Base-by-base conservation (phyloP, 257 asterid species). In the Lycium barbarum region DNA sequence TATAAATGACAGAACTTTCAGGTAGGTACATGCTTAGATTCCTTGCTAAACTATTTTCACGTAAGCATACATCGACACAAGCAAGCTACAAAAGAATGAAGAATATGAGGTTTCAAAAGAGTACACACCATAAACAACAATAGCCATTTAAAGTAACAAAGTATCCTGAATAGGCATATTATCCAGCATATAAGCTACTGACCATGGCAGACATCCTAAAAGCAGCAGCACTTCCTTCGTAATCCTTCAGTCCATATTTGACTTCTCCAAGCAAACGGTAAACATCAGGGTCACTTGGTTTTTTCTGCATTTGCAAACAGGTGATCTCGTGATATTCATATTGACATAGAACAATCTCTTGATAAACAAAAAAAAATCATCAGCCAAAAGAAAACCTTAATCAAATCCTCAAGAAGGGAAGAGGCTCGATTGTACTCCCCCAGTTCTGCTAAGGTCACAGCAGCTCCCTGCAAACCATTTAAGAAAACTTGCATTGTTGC, bases 201-300 rank as follows among this genome's bases (percentile, higher is more conserved):
- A 96, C 99, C 97, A 58, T 87, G 82, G 89, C 87, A 58, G 98
- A 94, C 83, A 84, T 92, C 90, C 82, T 93, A 85, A 92, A 96
- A 63, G 99, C 97, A 89, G 79, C 84, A 86, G 91, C 92, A 88
- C 99, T 95, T 84, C 97, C 96, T 62, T 93, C 95, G 85, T 90
- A 96, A 90, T 96, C 99, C 85, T 91, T 91, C 84, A 95, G 91
- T 89, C 89, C 95, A 87, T 95, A 95, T 88, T 93, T 93, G 89
- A 96, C 96, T 89, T 95, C 98, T 87, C 97, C 99, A 84, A 96
- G 98, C 90, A 95, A 91, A 65, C 98, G 98, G 84, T 90, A 93
- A 89, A 90, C 95, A 90, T 95, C 98, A 47, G 95, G 97, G 85
- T 95, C 97, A 86, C 84, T 87, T 81, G 92, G 90, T 87, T 89